Conservation (phyloP, 1,284 basidiomycete genomes). For the Volvariella volvacea region DNA sequence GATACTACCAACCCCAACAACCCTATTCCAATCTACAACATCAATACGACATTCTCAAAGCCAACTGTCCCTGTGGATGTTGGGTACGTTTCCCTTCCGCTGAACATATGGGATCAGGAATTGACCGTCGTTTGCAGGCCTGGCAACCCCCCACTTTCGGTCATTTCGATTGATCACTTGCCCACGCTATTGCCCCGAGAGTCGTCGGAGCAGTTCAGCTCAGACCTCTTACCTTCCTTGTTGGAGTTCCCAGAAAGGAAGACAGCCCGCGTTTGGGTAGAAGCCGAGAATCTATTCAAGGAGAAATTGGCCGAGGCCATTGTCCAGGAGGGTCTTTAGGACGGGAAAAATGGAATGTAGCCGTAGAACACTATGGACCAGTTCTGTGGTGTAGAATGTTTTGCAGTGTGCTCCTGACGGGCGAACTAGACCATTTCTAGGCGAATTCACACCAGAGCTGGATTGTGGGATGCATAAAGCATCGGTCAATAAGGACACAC, state of each 20-base stretch:
- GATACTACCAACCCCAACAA: conserved; percentile 99
- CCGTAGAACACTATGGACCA: too few relatives aligned
- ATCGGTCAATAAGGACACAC: too few relatives aligned
- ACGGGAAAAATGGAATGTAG: background rate
- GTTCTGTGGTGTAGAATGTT: too few relatives aligned
- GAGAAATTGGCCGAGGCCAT: conserved; percentile 70
- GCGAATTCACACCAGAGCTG: too few relatives aligned
- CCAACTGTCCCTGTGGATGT: conserved; percentile 89
- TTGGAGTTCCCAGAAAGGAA: conserved; percentile 68
- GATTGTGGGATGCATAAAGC: too few relatives aligned
- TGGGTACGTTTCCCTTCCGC: conserved; percentile 41
- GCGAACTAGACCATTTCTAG: too few relatives aligned
- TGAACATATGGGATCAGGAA: conserved; percentile 3
- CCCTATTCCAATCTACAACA: conserved; percentile 91
- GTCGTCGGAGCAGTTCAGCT: conserved; percentile 94
- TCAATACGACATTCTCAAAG: conserved; percentile 94
- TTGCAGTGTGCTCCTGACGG: too few relatives aligned
- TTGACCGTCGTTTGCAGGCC: conserved; percentile 26
- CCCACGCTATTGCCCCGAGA: conserved; percentile 95
- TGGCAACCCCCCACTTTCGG: conserved; percentile 64
- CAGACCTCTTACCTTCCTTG: conserved; percentile 84
- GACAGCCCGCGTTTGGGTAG: conserved; percentile 78
- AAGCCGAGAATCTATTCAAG: conserved; percentile 84
- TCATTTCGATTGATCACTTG: conserved; percentile 97
- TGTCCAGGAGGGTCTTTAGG: conserved; percentile 28